Evolutionary conservation across 441 rosid genomes (phyloP), one percentile per base, ranked within the genome.

Genomic region (Croton setiger): DNA sequence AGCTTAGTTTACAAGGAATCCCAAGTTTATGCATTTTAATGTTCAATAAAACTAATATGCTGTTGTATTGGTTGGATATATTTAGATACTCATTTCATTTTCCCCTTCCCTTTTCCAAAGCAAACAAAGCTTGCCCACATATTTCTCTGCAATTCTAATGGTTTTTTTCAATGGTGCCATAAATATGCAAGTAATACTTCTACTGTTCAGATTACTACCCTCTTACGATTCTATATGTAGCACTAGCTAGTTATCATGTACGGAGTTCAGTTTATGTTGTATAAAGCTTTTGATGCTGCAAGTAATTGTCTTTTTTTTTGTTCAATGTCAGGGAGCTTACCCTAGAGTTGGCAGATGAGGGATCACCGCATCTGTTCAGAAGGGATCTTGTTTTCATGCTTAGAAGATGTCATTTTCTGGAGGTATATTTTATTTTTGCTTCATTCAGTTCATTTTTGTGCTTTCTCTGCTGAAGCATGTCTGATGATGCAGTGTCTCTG

Each of bases 281-380:
- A 7, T 52, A 27, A 51, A 52, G 23, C 21, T 20, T 11, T 52
- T 52, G 56, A n/a, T 27, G n/a, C 37, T 55, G n/a, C 36, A 27
- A 55, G 37, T 27, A 27, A 55, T 23, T 27, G n/a, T 49, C 27
- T 55, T 54, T 8, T 12, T 4, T 23, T 55, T 55, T 10, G 7
- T 67, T 67, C 10, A 17, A 39, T 54, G 63, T 66, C 75, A 88
- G 88, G 82, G 81, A 74, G 70, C 84, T 88, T 53, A 69, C 64
- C 64, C 47, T 86, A 69, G 91, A 86, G 75, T 73, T 87, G 67
- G 75, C 85, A 48, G 82, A 80, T 67, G 15, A 70, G 63, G 80
- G 69, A 33, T 69, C 80, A 20, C 78, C 79, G 3, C 45, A 66
- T 37, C 61, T 55, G 12, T 79, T 78, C 47, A 68, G 57, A 55